Base-by-base conservation (phyloP, 1,284 basidiomycete genomes). In the Marasmius sp. region DNA sequence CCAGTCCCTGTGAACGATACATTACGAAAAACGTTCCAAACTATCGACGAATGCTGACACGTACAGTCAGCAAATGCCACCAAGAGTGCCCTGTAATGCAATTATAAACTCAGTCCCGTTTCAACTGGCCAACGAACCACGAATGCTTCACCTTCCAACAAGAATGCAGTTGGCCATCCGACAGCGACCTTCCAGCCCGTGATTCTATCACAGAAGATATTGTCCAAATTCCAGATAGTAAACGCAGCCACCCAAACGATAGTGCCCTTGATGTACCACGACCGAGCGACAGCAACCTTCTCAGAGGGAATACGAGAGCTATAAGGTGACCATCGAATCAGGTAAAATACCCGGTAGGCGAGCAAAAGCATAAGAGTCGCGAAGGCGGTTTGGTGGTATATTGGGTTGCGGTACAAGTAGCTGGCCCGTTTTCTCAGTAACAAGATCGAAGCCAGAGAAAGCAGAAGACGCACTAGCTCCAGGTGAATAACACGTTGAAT, bases 21-120 rank as follows among this genome's bases (percentile, higher is more conserved):
- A 47, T 22, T 27, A 27, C 27, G 27, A 38, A 45, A 16, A 58
- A 45, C 60, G 41, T 55, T 39, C 63, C 7, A 38, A 38, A 61
- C 58, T 54, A 53, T 52, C 11, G 48, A 34, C 41, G 51, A 57
- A 61, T 33, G 14, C 5, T 12, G 54, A 38, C 14, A 65, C 77
- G 60, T 61, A 85, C 84, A 11, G 86, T 87, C n/a, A 88, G 73
- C 20, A 88, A 67, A 72, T 89, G 87, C 87, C 87, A 89, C 87
- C 87, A 89, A 4, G 86, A 82, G 67, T 89, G 87, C 9, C 86
- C 85, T 85, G 54, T 9, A 60, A 55, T 20, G 36, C n/a, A 37
- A 50, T 18, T 49, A 43, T 34, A 62, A 57, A 18, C 39, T 20
- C 12, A 43, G n/a, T 43, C 16, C 16, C 49, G 36, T 36, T n/a